Evolutionary conservation across 1,284 basidiomycete species (phyloP).

Genomic region (Termitomyces sp.): DNA sequence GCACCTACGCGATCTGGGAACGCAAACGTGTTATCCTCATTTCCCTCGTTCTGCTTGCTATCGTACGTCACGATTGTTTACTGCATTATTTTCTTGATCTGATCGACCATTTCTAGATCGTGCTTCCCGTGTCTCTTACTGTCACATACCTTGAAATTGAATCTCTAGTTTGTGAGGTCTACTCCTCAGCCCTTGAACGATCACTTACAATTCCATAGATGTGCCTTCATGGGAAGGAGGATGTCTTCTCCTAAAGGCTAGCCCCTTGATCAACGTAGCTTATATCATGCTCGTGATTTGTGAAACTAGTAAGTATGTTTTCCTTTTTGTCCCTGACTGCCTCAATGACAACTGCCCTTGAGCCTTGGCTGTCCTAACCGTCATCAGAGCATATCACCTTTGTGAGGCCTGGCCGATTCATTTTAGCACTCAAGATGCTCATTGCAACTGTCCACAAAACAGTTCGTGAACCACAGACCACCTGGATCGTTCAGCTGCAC

Average conservation of each 20-base stretch:
- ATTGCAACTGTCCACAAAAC: background rate
- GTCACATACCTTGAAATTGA: constrained; percentile 29
- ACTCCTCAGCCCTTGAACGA: background rate
- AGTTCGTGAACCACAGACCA: constrained; percentile 31
- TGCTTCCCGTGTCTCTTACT: constrained; percentile 28
- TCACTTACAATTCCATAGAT: background rate
- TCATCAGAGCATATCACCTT: constrained; percentile 32
- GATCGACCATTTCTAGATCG: constrained; percentile 18
- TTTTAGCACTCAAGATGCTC: background rate
- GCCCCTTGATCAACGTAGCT: constrained; percentile 31
- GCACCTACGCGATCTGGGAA: constrained; percentile 42
- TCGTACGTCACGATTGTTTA: constrained; percentile 16
- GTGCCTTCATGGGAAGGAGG: constrained; percentile 19
- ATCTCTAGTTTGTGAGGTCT: constrained; percentile 29
- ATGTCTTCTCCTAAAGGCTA: constrained; percentile 28
- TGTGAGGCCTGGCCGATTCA: constrained; percentile 22
- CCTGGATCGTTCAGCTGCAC: constrained; percentile 34
- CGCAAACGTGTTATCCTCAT: constrained; percentile 28
- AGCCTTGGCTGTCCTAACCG: constrained; percentile 36
- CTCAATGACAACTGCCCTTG: background rate
- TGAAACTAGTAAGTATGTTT: constrained; percentile 37
- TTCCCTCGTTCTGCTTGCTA: constrained; percentile 22
- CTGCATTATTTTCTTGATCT: background rate
- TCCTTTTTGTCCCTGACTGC: background rate
- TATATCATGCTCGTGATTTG: constrained; percentile 34